Evolutionary conservation across 768 basidiomycete species (phyloP).

Genomic region (Suillus cothurnatus): DNA sequence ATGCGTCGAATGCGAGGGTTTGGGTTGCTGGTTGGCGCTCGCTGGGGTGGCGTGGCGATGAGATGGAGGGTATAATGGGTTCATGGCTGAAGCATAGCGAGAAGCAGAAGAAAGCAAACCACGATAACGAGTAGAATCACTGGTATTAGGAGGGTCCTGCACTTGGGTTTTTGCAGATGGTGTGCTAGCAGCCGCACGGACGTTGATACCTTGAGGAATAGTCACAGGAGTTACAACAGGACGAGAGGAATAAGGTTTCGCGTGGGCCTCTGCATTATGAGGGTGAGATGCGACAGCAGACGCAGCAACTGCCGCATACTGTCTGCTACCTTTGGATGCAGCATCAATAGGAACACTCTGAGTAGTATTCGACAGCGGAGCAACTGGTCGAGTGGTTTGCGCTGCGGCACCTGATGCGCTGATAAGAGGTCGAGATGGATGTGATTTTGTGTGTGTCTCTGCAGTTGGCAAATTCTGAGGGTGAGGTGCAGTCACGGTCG

Average conservation of each 20-base stretch:
- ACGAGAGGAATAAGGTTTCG: constrained; percentile 25
- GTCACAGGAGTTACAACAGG: constrained; percentile 17
- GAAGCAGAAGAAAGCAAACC: constrained; percentile 18
- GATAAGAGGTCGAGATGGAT: constrained; percentile 20
- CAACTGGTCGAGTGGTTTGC: background rate
- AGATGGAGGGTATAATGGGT: constrained; percentile 25
- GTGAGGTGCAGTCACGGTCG: background rate
- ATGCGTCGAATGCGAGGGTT: constrained; percentile 25
- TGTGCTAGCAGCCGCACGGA: constrained; percentile 14
- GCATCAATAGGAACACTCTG: background rate
- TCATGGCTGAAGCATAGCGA: constrained; percentile 23
- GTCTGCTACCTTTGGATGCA: background rate
- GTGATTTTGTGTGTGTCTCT: constrained; percentile 22
- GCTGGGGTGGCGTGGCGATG: constrained; percentile 25
- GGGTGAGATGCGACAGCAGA: constrained; percentile 6
- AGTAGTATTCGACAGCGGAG: background rate
- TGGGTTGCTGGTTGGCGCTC: constrained; percentile 19
- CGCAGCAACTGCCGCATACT: background rate
- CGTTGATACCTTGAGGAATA: constrained; percentile 16
- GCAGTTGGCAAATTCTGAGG: constrained; percentile 3
- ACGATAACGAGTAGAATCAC: constrained; percentile 27
- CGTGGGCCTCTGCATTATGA: constrained; percentile 16
- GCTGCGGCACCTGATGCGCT: constrained; percentile 3
- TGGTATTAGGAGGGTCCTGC: constrained; percentile 20
- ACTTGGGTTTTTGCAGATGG: constrained; percentile 19